Evolutionary conservation across 106 monocot genomes (phyloP), one percentile per base, ranked within the genome.

Genomic region (Ottelia alismoides): DNA sequence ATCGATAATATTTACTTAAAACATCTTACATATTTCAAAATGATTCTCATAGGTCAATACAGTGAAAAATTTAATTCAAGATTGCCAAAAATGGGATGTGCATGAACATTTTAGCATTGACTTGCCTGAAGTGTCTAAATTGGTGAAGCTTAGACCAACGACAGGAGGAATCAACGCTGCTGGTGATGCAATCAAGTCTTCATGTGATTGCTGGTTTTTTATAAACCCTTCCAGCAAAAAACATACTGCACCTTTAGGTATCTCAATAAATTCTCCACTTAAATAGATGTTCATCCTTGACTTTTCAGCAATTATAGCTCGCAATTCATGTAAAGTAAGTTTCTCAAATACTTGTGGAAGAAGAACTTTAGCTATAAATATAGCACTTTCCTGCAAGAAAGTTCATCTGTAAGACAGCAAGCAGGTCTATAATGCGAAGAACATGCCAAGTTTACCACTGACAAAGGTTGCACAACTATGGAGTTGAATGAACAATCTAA

Each of bases 141-240:
- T 53, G 24, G 60, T 25, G 31, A 68, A 63, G 62, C 65, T 65
- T 47, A 67, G 51, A 55, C 86, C 72, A 9, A 52, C 60, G 23
- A 71, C 45, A 47, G 77, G 62, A 21, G 76, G 75, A 29, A 98
- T 43, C 48, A 98, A 66, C 31, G 58, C 82, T 63, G 82, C 78
- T 9, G 98, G 98, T 69, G 98, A 30, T 23, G 77, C 54, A 16
- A 98, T 79, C 28, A 85, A 64, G 14, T 70, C 82, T 52, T 82
- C 65, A 12, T 64, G 62, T 24, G 27, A 55, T 61, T 60, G 74
- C 58, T 77, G 70, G 27, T 66, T 53, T 62, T 68, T 82, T 60
- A 98, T 28, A 70, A 80, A 90, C 45, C 98, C 98, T 75, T 98
- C 90, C 49, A 98, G 74, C 24, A 98, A 55, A 58, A 98, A 56